Base-by-base conservation (phyloP, 805 yeast genomes). In the Starmerella bombicola region DNA sequence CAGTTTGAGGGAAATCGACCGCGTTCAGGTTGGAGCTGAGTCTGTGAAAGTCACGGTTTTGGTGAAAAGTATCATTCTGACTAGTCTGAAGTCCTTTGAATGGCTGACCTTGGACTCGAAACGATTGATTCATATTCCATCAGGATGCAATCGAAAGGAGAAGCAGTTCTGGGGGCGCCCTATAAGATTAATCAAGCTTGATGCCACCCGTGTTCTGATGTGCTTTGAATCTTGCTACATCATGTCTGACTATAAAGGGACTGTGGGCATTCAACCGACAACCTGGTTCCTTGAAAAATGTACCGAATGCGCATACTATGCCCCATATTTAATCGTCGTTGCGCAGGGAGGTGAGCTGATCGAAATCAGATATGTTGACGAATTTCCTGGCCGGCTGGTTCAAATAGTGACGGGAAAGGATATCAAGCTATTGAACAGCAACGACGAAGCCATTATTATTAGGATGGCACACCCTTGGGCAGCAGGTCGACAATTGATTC, bases 401-500 rank as follows among this genome's bases (percentile, higher is more conserved):
- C 93, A 83, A 55, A 78, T 81, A 4, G 67, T 83, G 30, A 70
- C 76, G 3, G 88, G 88, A 18, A 78, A 76, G 54, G 81, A 74
- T 49, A 70, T 82, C 24, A 50, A 59, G 19, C 52, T 68, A 18
- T 41, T 73, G n/a, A 70, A 66, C 39, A 59, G 58, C 3, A 55
- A 50, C 9, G 62, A 56, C 13, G 65, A 63, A 17, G 54, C 66
- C 35, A 59, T 70, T 15, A 59, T 61, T 19, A 50, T 74, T 3
- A 56, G 63, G 0, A 56, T 80, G 65, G 78, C 82, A 16, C 84
- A 82, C 52, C 93, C 93, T 0, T 59, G 59, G 41, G 66, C 70
- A 10, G 60, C 68, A 3, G 82, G 76, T 2, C 63, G 80, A 45
- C 91, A 80, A 55, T 55, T 80, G 38, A 57, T 80, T 1, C 63